These are phyloP conservation scores for Polymyxa betae DNA, from an alignment of 208 protist species.

Conservation along the genomic window DNA sequence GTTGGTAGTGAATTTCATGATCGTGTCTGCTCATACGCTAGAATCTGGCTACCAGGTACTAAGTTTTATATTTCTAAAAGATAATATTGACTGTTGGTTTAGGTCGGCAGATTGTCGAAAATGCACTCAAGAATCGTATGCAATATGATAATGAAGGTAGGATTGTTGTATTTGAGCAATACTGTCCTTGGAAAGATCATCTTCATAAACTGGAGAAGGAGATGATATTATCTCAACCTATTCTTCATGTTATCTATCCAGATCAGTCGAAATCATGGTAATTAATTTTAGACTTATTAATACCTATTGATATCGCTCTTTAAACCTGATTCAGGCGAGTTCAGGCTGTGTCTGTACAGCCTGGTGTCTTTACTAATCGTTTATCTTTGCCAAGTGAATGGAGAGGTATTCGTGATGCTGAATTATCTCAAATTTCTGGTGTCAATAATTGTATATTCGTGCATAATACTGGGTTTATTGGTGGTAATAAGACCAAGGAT, in stretches of 20 bases:
- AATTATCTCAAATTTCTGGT: slow-evolving; percentile 79
- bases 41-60: slow-evolving; percentile 81
- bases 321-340: slow-evolving; percentile 79
- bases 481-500: slow-evolving; percentile 87
- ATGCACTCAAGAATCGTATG: slow-evolving; percentile 73
- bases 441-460: slow-evolving; percentile 89
- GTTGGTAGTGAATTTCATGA: slow-evolving; percentile 82
- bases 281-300: background rate
- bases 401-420: slow-evolving; percentile 86
- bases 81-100: background rate
- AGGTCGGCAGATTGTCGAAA: slow-evolving; percentile 80
- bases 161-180: slow-evolving; percentile 54
- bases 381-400: slow-evolving; percentile 81
- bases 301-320: background rate
- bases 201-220: slow-evolving; percentile 84
- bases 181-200: slow-evolving; percentile 90
- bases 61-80: background rate
- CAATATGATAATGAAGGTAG: slow-evolving; percentile 75
- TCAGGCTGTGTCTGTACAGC: slow-evolving; percentile 76
- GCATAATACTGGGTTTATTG: slow-evolving; percentile 93
- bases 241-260: slow-evolving; percentile 83
- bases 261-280: slow-evolving; percentile 74
- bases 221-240: slow-evolving; percentile 67
- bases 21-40: slow-evolving; percentile 78
- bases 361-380: slow-evolving; percentile 67